Evolutionary conservation across 225 moss, liverwort and hornwort genomes (phyloP).

Genomic region (Marchantia polymorpha): DNA sequence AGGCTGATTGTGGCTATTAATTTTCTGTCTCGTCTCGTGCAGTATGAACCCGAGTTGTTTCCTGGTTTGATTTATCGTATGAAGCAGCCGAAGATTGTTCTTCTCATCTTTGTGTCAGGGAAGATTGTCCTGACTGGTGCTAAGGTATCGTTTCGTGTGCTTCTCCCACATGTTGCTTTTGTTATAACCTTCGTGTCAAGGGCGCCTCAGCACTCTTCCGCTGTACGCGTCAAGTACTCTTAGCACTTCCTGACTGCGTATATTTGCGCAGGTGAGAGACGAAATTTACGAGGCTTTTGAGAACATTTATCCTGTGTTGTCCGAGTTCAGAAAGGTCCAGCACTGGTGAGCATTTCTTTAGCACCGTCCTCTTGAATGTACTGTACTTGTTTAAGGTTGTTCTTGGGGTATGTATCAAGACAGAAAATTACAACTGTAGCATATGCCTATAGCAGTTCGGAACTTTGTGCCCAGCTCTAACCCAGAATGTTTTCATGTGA

Average conservation of each 20-base stretch:
- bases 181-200: not conserved
- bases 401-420: not conserved
- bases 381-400: not conserved
- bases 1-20: not conserved
- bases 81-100: conserved; percentile 98
- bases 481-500: not conserved
- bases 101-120: conserved; percentile 95
- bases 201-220: not conserved
- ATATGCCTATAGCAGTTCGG: not conserved
- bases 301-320: conserved; percentile 95
- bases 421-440: not conserved
- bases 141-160: conserved; percentile 47
- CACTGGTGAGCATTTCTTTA: conserved; percentile 55
- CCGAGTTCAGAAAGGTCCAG: conserved; percentile 88
- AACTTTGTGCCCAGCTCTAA: not conserved
- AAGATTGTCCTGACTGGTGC: conserved; percentile 97
- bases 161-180: too few relatives aligned
- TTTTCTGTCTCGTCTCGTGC: conserved; percentile 24
- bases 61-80: conserved; percentile 97
- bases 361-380: not conserved
- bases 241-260: too few relatives aligned
- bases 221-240: not conserved
- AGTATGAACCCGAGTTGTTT: conserved; percentile 98
- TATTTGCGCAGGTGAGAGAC: conserved; percentile 68
- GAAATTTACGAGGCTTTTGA: conserved; percentile 97